Evolutionary conservation across 116 monocot species (phyloP).

Genomic region (Trichopus zeylanicus): DNA sequence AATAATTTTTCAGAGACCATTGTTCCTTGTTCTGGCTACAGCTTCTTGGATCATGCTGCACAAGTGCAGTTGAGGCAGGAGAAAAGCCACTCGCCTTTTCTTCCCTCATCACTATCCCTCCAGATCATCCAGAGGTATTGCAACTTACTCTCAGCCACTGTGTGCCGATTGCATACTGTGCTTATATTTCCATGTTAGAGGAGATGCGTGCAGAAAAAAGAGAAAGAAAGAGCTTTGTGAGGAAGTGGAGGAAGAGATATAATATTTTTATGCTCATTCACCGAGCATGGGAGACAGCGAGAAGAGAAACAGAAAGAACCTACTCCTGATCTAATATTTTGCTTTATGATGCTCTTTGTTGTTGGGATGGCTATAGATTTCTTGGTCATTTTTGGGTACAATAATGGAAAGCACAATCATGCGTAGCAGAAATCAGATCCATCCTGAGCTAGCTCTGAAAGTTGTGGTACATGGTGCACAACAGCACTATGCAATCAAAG

Average conservation of each 20-base stretch:
- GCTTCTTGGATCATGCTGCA: constrained; percentile 16
- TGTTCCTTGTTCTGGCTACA: not conserved
- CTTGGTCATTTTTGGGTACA: not conserved
- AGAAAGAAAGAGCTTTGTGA: not conserved
- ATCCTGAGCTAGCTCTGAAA: not conserved
- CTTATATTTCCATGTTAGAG: not conserved
- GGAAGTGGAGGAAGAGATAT: not conserved
- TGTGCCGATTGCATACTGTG: not conserved
- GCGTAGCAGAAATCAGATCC: not conserved
- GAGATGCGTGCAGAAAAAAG: not conserved
- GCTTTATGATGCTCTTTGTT: not conserved
- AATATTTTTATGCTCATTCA: no score
- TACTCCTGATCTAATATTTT: constrained; percentile 1
- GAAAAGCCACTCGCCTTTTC: not conserved
- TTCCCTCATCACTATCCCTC: not conserved
- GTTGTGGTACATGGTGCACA: not conserved
- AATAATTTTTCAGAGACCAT: no score
- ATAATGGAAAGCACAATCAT: constrained; percentile 6
- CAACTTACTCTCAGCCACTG: not conserved
- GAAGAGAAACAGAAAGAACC: not conserved
- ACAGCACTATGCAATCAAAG: not conserved
- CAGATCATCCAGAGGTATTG: not conserved
- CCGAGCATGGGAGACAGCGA: no score
- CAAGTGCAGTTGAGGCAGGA: not conserved
- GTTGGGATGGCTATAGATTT: not conserved